Conservation (phyloP, 73 alveolate genomes). For the Tetrahymena elliotti region DNA sequence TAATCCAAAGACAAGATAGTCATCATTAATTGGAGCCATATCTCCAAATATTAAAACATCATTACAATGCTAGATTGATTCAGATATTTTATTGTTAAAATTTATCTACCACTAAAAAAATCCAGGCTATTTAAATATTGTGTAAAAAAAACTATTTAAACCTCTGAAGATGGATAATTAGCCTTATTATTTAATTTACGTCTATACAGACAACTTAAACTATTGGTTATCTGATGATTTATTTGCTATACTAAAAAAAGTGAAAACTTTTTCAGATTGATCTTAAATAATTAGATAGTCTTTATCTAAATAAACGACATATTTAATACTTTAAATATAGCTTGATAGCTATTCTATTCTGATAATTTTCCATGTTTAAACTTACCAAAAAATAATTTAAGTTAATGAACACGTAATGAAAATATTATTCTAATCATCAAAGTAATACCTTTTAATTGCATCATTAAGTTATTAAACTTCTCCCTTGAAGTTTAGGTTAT, state of each 20-base stretch:
- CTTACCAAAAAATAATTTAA: neutral
- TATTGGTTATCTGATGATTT: neutral
- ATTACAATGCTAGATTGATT: neutral
- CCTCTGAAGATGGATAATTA: neutral
- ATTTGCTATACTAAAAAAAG: neutral
- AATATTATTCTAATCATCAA: neutral
- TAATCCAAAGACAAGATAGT: neutral
- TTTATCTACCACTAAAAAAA: neutral
- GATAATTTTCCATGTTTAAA: neutral
- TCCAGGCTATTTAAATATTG: neutral
- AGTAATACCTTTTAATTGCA: neutral
- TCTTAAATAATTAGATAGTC: neutral
- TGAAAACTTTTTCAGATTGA: neutral
- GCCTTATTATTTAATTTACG: neutral
- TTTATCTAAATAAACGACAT: neutral
- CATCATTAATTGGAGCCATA: neutral
- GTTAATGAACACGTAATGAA: neutral
- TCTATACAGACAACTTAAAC: neutral
- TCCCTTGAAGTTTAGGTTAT: neutral
- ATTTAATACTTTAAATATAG: neutral
- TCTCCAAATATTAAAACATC: neutral
- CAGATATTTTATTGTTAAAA: neutral
- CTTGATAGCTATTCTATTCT: neutral
- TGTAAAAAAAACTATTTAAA: neutral
- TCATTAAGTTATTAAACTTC: neutral